Percentiles rank a stretch among this genome's conserved stretches.
phyloP scores from a whole-genome alignment of 768 basidiomycete genomes.

The Hypholoma fasciculare region DNA sequence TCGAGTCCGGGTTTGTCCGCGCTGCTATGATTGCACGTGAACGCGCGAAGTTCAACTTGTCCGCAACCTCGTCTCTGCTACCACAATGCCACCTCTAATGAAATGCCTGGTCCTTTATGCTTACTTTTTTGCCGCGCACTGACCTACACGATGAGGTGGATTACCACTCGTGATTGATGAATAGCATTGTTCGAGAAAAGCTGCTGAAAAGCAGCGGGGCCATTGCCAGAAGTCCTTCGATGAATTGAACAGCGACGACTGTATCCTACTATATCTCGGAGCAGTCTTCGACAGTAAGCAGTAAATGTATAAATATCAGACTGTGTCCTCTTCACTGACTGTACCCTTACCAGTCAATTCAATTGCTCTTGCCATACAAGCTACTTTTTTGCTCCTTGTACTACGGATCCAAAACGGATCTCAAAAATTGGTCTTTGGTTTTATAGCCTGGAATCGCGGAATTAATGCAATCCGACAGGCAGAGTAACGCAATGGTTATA shows the following conservation, averaged over 20 bases:
- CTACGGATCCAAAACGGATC: too few relatives aligned
- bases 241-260: too few relatives aligned
- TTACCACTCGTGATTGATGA: constrained; percentile 37
- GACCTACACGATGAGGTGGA: constrained; percentile 17
- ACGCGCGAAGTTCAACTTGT: not conserved
- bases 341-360: constrained; percentile 55
- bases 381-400: constrained; percentile 59
- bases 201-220: too few relatives aligned
- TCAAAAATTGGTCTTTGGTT: too few relatives aligned
- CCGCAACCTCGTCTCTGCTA: not conserved
- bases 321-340: not conserved
- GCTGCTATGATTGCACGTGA: constrained; percentile 14
- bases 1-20: constrained; percentile 42
- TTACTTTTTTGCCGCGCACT: too few relatives aligned
- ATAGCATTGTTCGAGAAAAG: constrained; percentile 44
- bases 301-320: not conserved
- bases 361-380: constrained; percentile 76
- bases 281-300: constrained; percentile 56
- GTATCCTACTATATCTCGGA: constrained; percentile 64
- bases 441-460: too few relatives aligned
- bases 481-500: constrained; percentile 76
- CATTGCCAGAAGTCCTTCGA: too few relatives aligned
- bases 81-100: not conserved
- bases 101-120: not conserved
- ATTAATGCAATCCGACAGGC: constrained; percentile 33